Evolutionary conservation across 352 stramenopile genomes (phyloP), one percentile per base, ranked within the genome.

Genomic region (Saprolegnia diclina): DNA sequence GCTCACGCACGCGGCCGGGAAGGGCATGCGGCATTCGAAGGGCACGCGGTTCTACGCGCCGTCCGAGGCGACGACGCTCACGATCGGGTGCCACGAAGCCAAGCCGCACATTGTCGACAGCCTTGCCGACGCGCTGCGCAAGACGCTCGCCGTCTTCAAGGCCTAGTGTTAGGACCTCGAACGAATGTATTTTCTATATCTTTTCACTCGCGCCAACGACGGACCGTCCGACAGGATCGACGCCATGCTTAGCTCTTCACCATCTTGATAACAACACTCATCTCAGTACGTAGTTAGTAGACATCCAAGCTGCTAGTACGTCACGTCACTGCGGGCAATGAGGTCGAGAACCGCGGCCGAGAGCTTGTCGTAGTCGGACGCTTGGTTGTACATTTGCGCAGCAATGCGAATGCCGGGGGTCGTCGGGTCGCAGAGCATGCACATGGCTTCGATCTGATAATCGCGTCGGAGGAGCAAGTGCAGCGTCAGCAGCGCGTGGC

Each of bases 41-140:
- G 85, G 85, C 52, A 95, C 81, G 40, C 85, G 87, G 42, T 95
- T 93, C 59, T 93, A 91, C 57, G 82, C 90, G n/a, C 80, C 87
- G 44, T 92, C 81, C 2, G 80, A 83, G 21, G 84, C 85, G 1
- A 92, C 87, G n/a, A 80, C 80, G 9, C 74, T 95, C 16, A 82
- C 91, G 50, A 79, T 95, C n/a, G 87, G 87, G 4, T 91, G 80
- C 21, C 73, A 79, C 0, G 82, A 92, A 72, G 92, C 85, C 3
- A 85, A 83, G 0, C 82, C 93, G 63, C 90, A 92, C 74, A 77
- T 94, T 9, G 81, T 90, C 22, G 84, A 79, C 44, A 80, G 83
- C 9, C 73, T 95, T 0, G 79, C 79, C 2, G 85, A 91, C 37
- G 85, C 85, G 11, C 76, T 95, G 10, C 85, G 85, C 35, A 91